Percentiles rank a stretch among this genome's conserved stretches.
phyloP scores from a whole-genome alignment of 164 flowering plant genomes.

The Paratinospora sagittata region DNA sequence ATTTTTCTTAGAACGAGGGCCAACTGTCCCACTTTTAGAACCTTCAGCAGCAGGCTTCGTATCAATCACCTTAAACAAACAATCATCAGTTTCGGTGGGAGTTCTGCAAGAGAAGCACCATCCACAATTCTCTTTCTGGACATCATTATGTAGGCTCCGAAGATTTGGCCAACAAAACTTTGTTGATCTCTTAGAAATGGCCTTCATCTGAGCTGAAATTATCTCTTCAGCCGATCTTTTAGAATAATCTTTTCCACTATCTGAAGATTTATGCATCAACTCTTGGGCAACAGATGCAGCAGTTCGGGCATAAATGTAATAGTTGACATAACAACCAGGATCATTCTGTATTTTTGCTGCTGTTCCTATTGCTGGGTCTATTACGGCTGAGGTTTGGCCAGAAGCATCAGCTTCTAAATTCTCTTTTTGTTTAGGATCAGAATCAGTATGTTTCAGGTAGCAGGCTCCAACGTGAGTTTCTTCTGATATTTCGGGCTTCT shows the following conservation, averaged over 20 bases:
- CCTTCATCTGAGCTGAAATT: slow-evolving; percentile 51
- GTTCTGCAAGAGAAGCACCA: slow-evolving; percentile 88
- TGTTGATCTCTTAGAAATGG: slow-evolving; percentile 37
- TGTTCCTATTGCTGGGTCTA: slow-evolving; percentile 18
- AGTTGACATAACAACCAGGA: slow-evolving; percentile 44
- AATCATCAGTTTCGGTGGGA: slow-evolving; percentile 42
- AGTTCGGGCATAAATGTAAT: slow-evolving; percentile 57
- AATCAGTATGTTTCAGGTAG: slow-evolving; percentile 17
- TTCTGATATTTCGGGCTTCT: slow-evolving; percentile 18
- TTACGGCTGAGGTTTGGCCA: slow-evolving; percentile 10
- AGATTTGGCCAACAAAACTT: slow-evolving; percentile 56
- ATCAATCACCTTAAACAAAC: slow-evolving; percentile 46
- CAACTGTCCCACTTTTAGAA: slow-evolving; percentile 27
- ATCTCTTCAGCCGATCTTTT: slow-evolving; percentile 49
- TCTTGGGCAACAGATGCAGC: slow-evolving; percentile 60
- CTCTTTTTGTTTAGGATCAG: slow-evolving; percentile 20
- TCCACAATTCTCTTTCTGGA: slow-evolving; percentile 73
- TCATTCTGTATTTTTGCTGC: slow-evolving; percentile 20
- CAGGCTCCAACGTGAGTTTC: slow-evolving; percentile 11
- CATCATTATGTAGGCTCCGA: slow-evolving; percentile 25
- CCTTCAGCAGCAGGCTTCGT: slow-evolving; percentile 29
- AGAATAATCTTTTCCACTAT: slow-evolving; percentile 24
- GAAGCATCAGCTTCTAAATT: slow-evolving; percentile 14
- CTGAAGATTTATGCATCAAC: slow-evolving; percentile 39
- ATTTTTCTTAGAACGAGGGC: slow-evolving; percentile 27